Percentiles rank a stretch among this genome's conserved stretches.
phyloP scores from a whole-genome alignment of 1,284 basidiomycete species.

The Boletus smithii region DNA sequence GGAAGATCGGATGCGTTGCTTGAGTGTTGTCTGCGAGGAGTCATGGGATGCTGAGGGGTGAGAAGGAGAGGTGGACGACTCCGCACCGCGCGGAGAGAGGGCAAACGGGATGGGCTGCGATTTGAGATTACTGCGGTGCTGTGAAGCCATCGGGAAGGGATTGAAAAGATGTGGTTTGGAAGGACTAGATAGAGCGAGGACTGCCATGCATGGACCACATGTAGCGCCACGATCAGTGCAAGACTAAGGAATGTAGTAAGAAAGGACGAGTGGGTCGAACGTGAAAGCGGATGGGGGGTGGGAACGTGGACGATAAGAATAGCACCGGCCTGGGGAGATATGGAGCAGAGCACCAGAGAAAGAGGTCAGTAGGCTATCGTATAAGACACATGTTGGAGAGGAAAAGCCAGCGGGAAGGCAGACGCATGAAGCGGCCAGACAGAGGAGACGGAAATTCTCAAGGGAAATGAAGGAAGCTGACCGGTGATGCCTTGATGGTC shows the following conservation, averaged over 20 bases:
- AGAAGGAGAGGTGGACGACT: conserved; percentile 31
- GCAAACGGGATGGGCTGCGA: conserved; percentile 33
- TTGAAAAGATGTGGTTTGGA: conserved; percentile 43
- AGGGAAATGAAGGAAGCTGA: conserved; percentile 29
- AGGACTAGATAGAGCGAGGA: conserved; percentile 40
- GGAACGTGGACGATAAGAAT: conserved; percentile 22
- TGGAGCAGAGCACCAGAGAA: conserved; percentile 2
- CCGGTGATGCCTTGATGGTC: conserved; percentile 27
- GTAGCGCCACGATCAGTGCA: conserved; percentile 22
- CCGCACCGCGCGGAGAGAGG: conserved; percentile 45
- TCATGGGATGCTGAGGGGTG: conserved; percentile 24
- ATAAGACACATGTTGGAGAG: conserved; percentile 12
- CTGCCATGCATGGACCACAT: conserved; percentile 45
- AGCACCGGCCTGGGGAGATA: conserved; percentile 18
- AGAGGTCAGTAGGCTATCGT: conserved; percentile 19
- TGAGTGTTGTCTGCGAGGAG: conserved; percentile 52
- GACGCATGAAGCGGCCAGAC: neutral
- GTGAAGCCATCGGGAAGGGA: conserved; percentile 48
- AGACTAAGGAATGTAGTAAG: conserved; percentile 13
- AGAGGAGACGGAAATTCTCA: conserved; percentile 11
- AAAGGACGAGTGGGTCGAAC: conserved; percentile 9
- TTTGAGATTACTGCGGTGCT: conserved; percentile 39
- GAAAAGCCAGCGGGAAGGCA: conserved; percentile 5
- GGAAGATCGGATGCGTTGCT: conserved; percentile 56
- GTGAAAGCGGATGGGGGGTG: conserved; percentile 7